Base-by-base conservation (phyloP, 176 grass and related monocot genomes). In the Panicum miliaceum region DNA sequence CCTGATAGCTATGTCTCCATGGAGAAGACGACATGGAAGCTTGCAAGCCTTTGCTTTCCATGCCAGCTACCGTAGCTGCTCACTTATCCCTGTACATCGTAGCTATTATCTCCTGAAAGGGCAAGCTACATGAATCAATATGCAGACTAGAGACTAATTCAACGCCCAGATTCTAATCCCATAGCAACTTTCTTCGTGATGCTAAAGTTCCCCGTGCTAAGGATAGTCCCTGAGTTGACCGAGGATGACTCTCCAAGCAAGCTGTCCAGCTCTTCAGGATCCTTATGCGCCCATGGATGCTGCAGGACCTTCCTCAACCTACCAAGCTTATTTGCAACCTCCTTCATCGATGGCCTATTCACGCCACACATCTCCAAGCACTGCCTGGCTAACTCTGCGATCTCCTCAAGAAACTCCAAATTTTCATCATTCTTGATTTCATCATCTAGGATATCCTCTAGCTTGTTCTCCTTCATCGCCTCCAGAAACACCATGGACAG, bases 261-360 rank as follows among this genome's bases (percentile, higher is more conserved):
- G 46, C 14, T 42, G 5, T 84, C 60, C 34, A 42, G 2, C 46
- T 84, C 71, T 66, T 76, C 71, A 3, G 14, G 34, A 65, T 76
- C 51, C 1, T 76, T 48, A 0, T 8, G 45, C 3, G 70, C 60
- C 81, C 70, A 84, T 20, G 81, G 70, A 52, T 84, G 43, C 7
- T 42, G 63, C 79, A 69, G 12, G 13, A 56, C 50, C 66, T 82
- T 82, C 66, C 58, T 78, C 23, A 78, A 12, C 5, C 76, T 78
- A 46, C 10, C 73, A 15, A 76, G 32, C 18, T 76, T 23, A 8
- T 76, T 20, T 3, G 29, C 52, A 23, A 76, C 53, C 23, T 76
- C 52, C 27, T 76, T 76, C 73, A 76, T 76, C 3, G 73, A 76
- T 5, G 73, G 52, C 7, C 52, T 58, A 22, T 58, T 58, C 6